Conservation (phyloP, 2,329 filamentous ascomycete genomes). For the Aspergillus sp. region DNA sequence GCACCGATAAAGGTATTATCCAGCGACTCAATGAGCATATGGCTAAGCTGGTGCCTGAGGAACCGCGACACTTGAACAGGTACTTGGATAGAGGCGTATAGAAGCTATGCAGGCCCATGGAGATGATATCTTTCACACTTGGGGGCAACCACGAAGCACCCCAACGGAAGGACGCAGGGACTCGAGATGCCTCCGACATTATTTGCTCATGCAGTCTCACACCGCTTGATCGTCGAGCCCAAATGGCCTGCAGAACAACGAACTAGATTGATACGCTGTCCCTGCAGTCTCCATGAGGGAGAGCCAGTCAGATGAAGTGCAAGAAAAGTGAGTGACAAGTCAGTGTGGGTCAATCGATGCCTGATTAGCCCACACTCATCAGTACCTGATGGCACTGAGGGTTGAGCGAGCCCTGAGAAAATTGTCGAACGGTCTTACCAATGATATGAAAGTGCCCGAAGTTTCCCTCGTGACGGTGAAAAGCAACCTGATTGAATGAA, state of each 20-base stretch:
- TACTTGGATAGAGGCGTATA: too few species aligned
- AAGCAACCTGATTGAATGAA: constrained; percentile 7
- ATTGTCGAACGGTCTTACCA: not conserved
- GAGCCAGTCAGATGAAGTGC: constrained; percentile 5
- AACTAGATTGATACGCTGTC: constrained; percentile 10
- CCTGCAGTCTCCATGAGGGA: constrained; percentile 9
- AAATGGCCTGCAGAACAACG: constrained; percentile 8
- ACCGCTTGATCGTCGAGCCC: constrained; percentile 8
- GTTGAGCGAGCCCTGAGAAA: not conserved
- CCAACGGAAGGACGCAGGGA: not conserved
- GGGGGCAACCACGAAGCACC: not conserved
- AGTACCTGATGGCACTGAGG: constrained; percentile 10
- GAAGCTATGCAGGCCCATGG: too few species aligned
- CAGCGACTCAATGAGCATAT: too few species aligned
- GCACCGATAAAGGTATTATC: too few species aligned
- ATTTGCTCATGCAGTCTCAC: constrained; percentile 7
- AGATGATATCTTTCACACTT: not conserved
- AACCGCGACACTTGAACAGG: too few species aligned
- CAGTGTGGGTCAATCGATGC: constrained; percentile 1
- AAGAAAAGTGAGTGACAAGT: not conserved
- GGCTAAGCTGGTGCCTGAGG: too few species aligned
- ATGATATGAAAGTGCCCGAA: not conserved
- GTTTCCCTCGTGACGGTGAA: constrained; percentile 1
- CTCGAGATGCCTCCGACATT: constrained; percentile 1
- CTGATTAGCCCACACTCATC: constrained; percentile 10